phyloP scores from a whole-genome alignment of 2,329 filamentous ascomycete species.

The Colletotrichum destructivum region DNA sequence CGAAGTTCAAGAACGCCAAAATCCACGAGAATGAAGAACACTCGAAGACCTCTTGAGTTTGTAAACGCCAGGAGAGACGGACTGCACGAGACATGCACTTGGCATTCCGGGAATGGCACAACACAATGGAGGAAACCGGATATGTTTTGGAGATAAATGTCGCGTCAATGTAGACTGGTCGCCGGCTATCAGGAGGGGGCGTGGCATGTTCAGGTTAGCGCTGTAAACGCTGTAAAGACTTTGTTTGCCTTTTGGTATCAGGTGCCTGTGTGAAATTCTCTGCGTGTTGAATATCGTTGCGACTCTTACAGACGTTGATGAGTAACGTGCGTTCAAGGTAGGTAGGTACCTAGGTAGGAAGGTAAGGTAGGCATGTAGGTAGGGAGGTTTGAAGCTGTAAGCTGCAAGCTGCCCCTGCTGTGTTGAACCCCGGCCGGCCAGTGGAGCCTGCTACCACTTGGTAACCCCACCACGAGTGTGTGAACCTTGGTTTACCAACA shows the following conservation, averaged over 20 bases:
- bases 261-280: too few species aligned
- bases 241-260: too few species aligned
- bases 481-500: conserved; percentile 32
- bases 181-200: neutral
- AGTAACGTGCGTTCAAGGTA: too few species aligned
- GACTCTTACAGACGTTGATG: too few species aligned
- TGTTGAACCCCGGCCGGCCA: conserved; percentile 15
- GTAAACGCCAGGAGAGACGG: neutral
- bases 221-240: neutral
- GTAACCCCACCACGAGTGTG: conserved; percentile 32
- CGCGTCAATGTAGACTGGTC: neutral
- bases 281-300: too few species aligned
- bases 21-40: conserved; percentile 51
- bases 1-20: conserved; percentile 61
- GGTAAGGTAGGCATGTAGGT: too few species aligned
- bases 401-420: conserved; percentile 1
- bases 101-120: too few species aligned
- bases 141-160: neutral
- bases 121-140: neutral
- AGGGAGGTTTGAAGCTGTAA: neutral
- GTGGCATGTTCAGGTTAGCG: neutral
- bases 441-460: conserved; percentile 23
- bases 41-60: neutral
- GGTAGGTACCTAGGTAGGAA: too few species aligned
- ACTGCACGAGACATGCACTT: neutral